These are phyloP conservation scores for Nematocida sp. DNA, from an alignment of 371 early-diverging fungal species.

Conservation along the genomic window DNA sequence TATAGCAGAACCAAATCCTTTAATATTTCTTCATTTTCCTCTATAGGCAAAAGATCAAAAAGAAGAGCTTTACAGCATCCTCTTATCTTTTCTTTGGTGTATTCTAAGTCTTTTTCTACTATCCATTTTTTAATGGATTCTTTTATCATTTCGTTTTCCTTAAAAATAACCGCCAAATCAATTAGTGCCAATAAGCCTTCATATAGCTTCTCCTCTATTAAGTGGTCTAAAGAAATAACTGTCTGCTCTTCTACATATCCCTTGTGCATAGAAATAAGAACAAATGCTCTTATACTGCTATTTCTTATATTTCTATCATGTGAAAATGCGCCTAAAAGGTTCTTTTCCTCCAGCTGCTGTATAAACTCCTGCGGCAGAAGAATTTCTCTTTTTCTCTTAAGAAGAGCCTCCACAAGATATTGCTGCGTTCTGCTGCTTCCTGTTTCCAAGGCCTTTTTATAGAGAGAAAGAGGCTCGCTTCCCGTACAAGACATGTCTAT, in stretches of 20 bases:
- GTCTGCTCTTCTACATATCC: not conserved
- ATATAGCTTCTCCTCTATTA: not conserved
- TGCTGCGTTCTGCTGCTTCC: constrained; percentile 20
- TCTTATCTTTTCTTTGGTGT: not conserved
- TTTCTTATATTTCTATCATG: not conserved
- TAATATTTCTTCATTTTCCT: constrained; percentile 7
- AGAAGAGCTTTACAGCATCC: constrained; percentile 27
- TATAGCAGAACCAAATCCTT: constrained; percentile 5
- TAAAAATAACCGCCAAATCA: constrained; percentile 23
- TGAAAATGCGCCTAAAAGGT: not conserved
- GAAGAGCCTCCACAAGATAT: constrained; percentile 10
- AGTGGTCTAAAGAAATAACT: not conserved
- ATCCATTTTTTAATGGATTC: too few relatives aligned
- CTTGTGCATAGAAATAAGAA: constrained; percentile 6
- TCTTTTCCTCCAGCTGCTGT: constrained; percentile 8
- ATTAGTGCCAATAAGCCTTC: constrained; percentile 23
- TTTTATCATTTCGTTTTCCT: not conserved
- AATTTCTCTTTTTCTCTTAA: not conserved
- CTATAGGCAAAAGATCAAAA: constrained; percentile 14
- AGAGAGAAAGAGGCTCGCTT: not conserved
- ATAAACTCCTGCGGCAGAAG: constrained; percentile 1
- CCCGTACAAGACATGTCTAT: constrained; percentile 29
- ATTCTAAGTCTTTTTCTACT: not conserved
- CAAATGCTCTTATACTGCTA: not conserved
- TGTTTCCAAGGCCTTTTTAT: constrained; percentile 7